Percentiles rank a stretch among this genome's conserved stretches.
Evolutionary conservation across 768 basidiomycete species (phyloP).

Genomic region (Boletus edulis): DNA sequence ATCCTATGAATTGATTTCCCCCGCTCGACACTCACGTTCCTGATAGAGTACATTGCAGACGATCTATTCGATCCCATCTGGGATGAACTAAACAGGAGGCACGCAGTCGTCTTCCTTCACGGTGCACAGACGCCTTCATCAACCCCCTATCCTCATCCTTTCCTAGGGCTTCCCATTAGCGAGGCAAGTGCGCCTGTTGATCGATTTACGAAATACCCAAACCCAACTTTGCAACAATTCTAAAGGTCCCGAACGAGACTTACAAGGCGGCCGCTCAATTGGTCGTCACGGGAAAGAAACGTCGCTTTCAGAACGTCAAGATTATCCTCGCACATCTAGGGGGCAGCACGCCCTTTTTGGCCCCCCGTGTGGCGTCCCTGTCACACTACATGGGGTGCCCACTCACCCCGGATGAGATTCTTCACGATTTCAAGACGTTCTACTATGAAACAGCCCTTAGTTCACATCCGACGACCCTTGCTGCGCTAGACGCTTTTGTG

Average conservation of each 20-base stretch:
- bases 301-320: constrained; percentile 54
- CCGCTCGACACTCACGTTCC: constrained; percentile 2
- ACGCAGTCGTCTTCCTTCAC: constrained; percentile 68
- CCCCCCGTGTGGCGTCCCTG: constrained; percentile 65
- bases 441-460: constrained; percentile 75
- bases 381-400: constrained; percentile 68
- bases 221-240: constrained; percentile 1
- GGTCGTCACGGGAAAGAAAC: constrained; percentile 68
- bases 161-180: constrained; percentile 64
- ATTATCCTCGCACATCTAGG: constrained; percentile 75
- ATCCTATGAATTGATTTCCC: background rate
- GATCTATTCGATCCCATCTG: constrained; percentile 63
- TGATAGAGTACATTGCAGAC: constrained; percentile 63
- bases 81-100: constrained; percentile 61
- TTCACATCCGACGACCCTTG: constrained; percentile 50
- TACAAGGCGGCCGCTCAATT: constrained; percentile 80
- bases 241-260: constrained; percentile 76
- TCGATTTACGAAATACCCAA: background rate
- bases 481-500: constrained; percentile 51
- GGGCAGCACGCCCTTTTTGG: constrained; percentile 64
- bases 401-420: constrained; percentile 61
- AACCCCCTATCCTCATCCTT: constrained; percentile 59
- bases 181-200: constrained; percentile 45
- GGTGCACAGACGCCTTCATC: constrained; percentile 66
- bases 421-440: constrained; percentile 67